Evolutionary conservation across 768 basidiomycete genomes (phyloP).

Genomic region (Boletus reticuloceps): DNA sequence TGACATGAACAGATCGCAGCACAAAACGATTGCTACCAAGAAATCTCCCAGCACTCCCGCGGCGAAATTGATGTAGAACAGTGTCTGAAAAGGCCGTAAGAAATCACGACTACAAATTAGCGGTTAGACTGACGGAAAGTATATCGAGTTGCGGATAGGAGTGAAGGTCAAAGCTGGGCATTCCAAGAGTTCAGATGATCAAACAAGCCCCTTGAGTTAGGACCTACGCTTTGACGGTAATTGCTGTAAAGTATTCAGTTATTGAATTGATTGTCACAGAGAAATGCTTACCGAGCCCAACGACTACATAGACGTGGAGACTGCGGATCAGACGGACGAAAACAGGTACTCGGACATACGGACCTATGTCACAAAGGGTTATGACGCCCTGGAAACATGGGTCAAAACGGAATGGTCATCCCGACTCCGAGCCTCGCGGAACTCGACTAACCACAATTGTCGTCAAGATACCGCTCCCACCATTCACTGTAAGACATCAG

Average conservation of each 20-base stretch:
- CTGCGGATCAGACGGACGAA: neutral
- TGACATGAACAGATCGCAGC: slow-evolving; percentile 44
- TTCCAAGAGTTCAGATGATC: neutral
- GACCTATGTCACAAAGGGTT: slow-evolving; percentile 47
- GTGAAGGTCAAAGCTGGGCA: slow-evolving; percentile 37
- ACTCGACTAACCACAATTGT: slow-evolving; percentile 42
- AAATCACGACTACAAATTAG: neutral
- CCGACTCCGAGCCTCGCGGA: neutral
- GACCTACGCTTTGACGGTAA: slow-evolving; percentile 49
- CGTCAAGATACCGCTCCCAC: slow-evolving; percentile 40
- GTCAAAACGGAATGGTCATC: neutral
- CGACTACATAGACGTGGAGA: neutral
- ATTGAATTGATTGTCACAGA: neutral
- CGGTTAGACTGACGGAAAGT: slow-evolving; percentile 36
- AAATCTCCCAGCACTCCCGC: slow-evolving; percentile 48
- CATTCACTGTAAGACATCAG: slow-evolving; percentile 40
- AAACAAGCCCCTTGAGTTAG: neutral
- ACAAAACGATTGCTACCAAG: slow-evolving; percentile 48
- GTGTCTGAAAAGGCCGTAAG: slow-evolving; percentile 32
- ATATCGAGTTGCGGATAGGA: slow-evolving; percentile 36
- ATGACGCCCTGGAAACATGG: slow-evolving; percentile 25
- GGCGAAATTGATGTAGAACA: slow-evolving; percentile 53
- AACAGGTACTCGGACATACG: slow-evolving; percentile 7
- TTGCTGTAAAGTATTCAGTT: slow-evolving; percentile 32
- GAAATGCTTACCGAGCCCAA: slow-evolving; percentile 8